A percentile compares a stretch with the other conserved stretches of the same genome.
Conservation (phyloP, 345 rosid species). For the Physaria fendleri region DNA sequence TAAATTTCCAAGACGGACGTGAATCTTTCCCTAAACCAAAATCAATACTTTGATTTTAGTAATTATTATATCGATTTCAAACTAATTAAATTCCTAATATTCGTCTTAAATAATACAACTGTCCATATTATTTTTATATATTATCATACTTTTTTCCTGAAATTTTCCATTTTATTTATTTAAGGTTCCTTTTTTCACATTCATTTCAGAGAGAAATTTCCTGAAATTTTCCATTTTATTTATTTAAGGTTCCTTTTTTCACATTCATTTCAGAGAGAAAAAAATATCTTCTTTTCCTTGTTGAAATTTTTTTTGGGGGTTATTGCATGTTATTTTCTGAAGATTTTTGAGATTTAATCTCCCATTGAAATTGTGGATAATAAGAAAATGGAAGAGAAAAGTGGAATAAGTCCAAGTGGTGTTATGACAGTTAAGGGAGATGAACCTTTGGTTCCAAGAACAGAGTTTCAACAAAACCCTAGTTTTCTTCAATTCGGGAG, state of each 20-base stretch:
- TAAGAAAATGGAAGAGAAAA: conserved; percentile 58
- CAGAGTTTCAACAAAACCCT: conserved; percentile 43
- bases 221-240: conserved; percentile 13
- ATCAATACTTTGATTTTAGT: conserved; percentile 65
- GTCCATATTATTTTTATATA: conserved; percentile 20
- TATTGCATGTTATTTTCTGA: conserved; percentile 21
- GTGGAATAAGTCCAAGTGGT: conserved; percentile 42
- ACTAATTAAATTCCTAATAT: conserved; percentile 39
- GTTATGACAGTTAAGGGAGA: conserved; percentile 38
- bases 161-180: conserved; percentile 16
- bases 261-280: conserved; percentile 22
- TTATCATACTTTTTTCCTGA: conserved; percentile 8
- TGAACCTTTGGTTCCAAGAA: conserved; percentile 50
- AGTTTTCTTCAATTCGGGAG: conserved; percentile 27
- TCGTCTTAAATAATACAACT: conserved; percentile 33
- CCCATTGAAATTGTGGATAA: conserved; percentile 13
- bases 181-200: conserved; percentile 10
- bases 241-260: conserved; percentile 2
- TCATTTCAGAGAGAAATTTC: conserved; percentile 18
- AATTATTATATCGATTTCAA: conserved; percentile 52
- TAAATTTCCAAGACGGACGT: conserved; percentile 93
- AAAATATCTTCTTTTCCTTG: conserved; percentile 20
- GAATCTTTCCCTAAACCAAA: conserved; percentile 85
- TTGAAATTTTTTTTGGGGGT: not conserved
- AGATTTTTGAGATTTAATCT: conserved; percentile 17